Base-by-base conservation (phyloP, 176 grass and related monocot species). In the Rhynchospora pubera region DNA sequence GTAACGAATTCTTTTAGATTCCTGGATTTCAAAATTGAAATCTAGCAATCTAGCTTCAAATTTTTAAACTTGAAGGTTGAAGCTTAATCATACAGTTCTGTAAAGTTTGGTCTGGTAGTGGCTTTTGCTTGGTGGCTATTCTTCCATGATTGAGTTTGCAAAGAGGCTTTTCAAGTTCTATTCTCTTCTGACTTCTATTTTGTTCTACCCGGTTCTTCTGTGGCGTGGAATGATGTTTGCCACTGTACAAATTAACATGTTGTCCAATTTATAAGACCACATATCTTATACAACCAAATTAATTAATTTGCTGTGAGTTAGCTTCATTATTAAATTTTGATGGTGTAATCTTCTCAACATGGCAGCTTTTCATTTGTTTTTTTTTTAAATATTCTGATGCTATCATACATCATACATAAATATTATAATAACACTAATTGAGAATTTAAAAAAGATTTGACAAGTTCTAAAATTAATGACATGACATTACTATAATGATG, bases 121-220 rank as follows among this genome's bases (percentile, higher is more conserved):
- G 77, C 1, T 45, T 39, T 53, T 75, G 71, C 45, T 46, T 72
- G 39, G 16, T 23, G 43, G n/a, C 43, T 62, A 44, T 80, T 28
- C 42, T 62, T 46, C 11, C 78, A 82, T 82, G 7, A 67, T 46
- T 82, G 42, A 28, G 26, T 28, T 28, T 28, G 44, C 61, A 82
- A 82, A 50, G 59, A 21, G 32, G 79, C 43, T 82, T 30, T 52
- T 67, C 13, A 48, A 64, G 12, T 65, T 30, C 12, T 48, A 7
- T 52, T 26, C 18, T 44, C 53, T 1, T 66, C 59, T 82, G 43
- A 65, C 15, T 65, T 48, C 19, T 26, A 63, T 81, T n/a, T n/a
- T 18, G 22, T 81, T 32, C 23, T 26, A 18, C 15, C 66, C 12
- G 60, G 57, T 66, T 82, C 79, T 67, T 82, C 58, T 82, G 61